Conservation (phyloP, 768 basidiomycete genomes). For the Coprinopsis strossmayeri region DNA sequence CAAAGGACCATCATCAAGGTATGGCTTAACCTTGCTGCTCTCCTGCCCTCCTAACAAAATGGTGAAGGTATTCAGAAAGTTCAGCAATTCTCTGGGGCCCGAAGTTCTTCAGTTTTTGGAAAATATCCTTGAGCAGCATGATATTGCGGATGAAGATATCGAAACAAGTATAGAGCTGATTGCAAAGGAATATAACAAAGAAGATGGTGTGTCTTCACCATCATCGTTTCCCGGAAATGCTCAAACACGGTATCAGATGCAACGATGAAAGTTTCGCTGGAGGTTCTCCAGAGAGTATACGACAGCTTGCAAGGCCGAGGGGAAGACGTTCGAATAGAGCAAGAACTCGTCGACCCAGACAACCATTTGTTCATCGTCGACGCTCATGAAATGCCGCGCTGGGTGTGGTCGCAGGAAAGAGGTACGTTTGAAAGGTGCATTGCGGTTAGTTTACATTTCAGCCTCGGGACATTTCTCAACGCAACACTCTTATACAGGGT, state of each 20-base stretch:
- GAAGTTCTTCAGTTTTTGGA: slow-evolving; percentile 70
- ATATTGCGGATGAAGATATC: slow-evolving; percentile 61
- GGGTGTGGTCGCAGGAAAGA: slow-evolving; percentile 84
- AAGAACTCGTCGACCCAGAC: slow-evolving; percentile 70
- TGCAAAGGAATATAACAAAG: slow-evolving; percentile 83
- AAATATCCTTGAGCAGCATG: slow-evolving; percentile 61
- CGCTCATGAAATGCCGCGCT: slow-evolving; percentile 93
- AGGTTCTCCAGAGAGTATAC: slow-evolving; percentile 66
- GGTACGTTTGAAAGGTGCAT: slow-evolving; percentile 84
- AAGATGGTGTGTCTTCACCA: slow-evolving; percentile 69
- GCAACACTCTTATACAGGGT: slow-evolving; percentile 32
- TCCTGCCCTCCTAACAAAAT: neutral
- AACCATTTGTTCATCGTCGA: slow-evolving; percentile 79
- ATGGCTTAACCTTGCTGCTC: neutral
- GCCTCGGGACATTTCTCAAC: slow-evolving; percentile 1
- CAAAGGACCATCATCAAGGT: slow-evolving; percentile 47
- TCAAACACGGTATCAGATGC: too few species aligned
- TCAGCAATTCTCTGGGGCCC: slow-evolving; percentile 80
- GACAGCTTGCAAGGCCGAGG: slow-evolving; percentile 66
- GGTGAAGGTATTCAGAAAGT: slow-evolving; percentile 78
- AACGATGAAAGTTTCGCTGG: slow-evolving; percentile 72
- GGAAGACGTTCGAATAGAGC: slow-evolving; percentile 39
- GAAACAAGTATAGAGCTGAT: slow-evolving; percentile 74
- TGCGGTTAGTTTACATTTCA: neutral
- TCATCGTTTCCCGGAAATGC: too few species aligned